Evolutionary conservation across 208 protist genomes (phyloP).

Genomic region (Acanthamoeba royreba): DNA sequence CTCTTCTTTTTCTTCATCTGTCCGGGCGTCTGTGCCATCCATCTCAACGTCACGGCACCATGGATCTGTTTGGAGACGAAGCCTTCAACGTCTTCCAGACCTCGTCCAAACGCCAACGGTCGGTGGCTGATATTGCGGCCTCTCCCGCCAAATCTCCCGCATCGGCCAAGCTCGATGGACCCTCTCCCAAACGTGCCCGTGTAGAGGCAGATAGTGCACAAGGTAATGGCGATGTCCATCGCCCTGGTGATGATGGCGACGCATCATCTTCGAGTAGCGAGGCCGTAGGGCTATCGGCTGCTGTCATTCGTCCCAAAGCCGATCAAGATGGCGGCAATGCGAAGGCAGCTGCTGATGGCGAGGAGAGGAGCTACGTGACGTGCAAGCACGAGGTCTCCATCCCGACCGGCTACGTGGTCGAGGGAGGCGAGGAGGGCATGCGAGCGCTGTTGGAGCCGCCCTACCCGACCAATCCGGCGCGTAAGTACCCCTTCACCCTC

Average conservation of each 20-base stretch:
- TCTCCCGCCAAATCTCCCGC: too few relatives aligned
- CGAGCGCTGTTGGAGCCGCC: background rate
- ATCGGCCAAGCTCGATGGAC: too few relatives aligned
- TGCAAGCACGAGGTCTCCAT: conserved; percentile 38
- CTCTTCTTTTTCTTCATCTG: background rate
- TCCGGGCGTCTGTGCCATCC: background rate
- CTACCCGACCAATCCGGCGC: background rate
- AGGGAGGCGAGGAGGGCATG: background rate
- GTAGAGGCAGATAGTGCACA: too few relatives aligned
- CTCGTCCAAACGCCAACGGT: background rate
- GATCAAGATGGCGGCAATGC: background rate
- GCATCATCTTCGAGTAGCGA: too few relatives aligned
- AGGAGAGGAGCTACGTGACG: too few relatives aligned
- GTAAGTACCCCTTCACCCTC: conserved; percentile 24
- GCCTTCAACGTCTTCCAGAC: background rate
- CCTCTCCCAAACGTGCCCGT: too few relatives aligned
- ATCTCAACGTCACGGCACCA: background rate
- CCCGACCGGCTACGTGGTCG: background rate
- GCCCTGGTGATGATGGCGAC: too few relatives aligned
- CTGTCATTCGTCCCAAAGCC: too few relatives aligned
- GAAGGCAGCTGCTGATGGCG: too few relatives aligned
- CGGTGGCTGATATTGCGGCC: background rate
- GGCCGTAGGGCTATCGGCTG: too few relatives aligned
- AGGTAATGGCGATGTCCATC: too few relatives aligned
- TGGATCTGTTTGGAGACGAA: background rate